A percentile compares a stretch with the other conserved stretches of the same genome.
phyloP scores from a whole-genome alignment of 805 yeast genomes.

The Teunomyces stri region DNA sequence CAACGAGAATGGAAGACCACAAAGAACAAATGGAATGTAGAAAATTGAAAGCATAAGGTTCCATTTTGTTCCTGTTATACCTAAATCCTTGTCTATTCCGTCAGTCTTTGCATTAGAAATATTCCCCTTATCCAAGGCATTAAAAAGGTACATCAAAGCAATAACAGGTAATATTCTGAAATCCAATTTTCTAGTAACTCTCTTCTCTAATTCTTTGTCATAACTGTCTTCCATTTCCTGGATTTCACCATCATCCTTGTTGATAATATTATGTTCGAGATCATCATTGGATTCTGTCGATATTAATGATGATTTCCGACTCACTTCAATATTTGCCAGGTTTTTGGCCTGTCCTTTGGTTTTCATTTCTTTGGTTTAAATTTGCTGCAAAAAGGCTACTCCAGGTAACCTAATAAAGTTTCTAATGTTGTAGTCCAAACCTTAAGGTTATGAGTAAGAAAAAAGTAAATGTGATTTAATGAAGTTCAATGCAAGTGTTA shows the following conservation, averaged over 20 bases:
- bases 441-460: background rate
- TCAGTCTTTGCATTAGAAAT: slow-evolving; percentile 50
- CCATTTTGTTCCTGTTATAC: slow-evolving; percentile 42
- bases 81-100: slow-evolving; percentile 41
- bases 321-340: slow-evolving; percentile 4
- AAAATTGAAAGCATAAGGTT: slow-evolving; percentile 45
- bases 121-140: slow-evolving; percentile 49
- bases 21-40: slow-evolving; percentile 45
- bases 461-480: background rate
- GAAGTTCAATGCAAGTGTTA: background rate
- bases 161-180: slow-evolving; percentile 43
- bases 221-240: slow-evolving; percentile 12
- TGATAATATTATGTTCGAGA: background rate
- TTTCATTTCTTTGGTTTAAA: background rate
- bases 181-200: slow-evolving; percentile 43
- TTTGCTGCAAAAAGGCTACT: slow-evolving; percentile 1
- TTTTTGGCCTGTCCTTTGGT: slow-evolving; percentile 7
- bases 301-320: slow-evolving; percentile 5
- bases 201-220: slow-evolving; percentile 22
- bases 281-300: slow-evolving; percentile 4
- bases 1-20: slow-evolving; percentile 43
- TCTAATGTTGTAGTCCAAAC: background rate
- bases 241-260: background rate
- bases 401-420: background rate
- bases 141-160: slow-evolving; percentile 46